Percentiles rank a stretch among this genome's conserved stretches.
Evolutionary conservation across 768 basidiomycete species (phyloP).

Genomic region (Mycena polygramma): DNA sequence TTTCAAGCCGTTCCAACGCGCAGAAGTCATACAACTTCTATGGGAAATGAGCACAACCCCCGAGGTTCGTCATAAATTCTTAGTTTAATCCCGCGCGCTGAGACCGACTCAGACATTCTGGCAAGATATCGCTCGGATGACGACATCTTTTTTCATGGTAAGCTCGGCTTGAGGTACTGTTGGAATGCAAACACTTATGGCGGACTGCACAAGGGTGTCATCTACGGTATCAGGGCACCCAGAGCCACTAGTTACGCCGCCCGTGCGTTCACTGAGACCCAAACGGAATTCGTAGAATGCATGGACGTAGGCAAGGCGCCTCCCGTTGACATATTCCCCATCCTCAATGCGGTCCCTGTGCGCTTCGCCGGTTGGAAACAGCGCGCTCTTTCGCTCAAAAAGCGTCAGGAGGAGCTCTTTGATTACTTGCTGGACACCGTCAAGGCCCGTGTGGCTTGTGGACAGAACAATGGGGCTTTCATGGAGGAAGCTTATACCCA

Average conservation of each 20-base stretch:
- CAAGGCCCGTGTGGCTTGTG: not conserved
- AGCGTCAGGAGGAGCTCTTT: not conserved
- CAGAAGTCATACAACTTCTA: not conserved
- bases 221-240: not conserved
- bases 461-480: not conserved
- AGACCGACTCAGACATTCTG: not conserved
- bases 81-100: not conserved
- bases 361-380: not conserved
- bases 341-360: not conserved
- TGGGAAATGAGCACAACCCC: not conserved
- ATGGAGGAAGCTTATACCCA: not conserved
- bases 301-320: not conserved
- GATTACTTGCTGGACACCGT: not conserved
- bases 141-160: not conserved
- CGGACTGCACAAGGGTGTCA: not conserved
- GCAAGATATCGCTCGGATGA: not conserved
- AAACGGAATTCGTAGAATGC: not conserved
- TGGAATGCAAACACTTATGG: too few relatives aligned
- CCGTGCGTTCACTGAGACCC: not conserved
- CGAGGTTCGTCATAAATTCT: not conserved
- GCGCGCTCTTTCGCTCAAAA: not conserved
- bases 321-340: not conserved
- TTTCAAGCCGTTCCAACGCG: conserved; percentile 6
- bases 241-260: not conserved
- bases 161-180: not conserved